These are phyloP conservation scores for Fusarium kyushuense DNA, from an alignment of 2,329 filamentous ascomycete species.

Conservation along the genomic window DNA sequence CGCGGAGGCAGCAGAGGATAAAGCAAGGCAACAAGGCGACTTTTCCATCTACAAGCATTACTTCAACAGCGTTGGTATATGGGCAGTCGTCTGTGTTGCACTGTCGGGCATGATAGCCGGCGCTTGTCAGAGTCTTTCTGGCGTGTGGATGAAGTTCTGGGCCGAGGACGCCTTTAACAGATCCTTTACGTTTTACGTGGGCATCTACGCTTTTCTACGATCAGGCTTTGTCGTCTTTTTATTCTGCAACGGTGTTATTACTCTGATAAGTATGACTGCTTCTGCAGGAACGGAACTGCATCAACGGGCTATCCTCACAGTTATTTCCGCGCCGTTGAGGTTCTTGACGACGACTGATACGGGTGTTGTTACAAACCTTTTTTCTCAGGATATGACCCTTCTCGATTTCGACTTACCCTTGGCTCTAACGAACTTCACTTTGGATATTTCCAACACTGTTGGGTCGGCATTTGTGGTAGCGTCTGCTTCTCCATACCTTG, in stretches of 20 bases:
- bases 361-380: slow-evolving; percentile 58
- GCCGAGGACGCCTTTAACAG: slow-evolving; percentile 49
- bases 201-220: slow-evolving; percentile 48
- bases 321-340: slow-evolving; percentile 55
- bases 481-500: slow-evolving; percentile 57
- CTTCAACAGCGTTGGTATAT: slow-evolving; percentile 45
- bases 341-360: slow-evolving; percentile 59
- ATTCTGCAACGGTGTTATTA: slow-evolving; percentile 20
- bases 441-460: slow-evolving; percentile 46
- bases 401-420: slow-evolving; percentile 56
- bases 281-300: slow-evolving; percentile 53
- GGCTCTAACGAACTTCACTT: slow-evolving; percentile 49
- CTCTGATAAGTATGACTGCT: slow-evolving; percentile 47
- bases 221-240: slow-evolving; percentile 37
- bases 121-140: slow-evolving; percentile 48
- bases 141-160: slow-evolving; percentile 59
- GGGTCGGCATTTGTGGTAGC: slow-evolving; percentile 63
- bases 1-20: slow-evolving; percentile 33
- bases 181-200: slow-evolving; percentile 48
- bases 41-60: slow-evolving; percentile 53
- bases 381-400: slow-evolving; percentile 60
- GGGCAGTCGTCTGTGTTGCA: slow-evolving; percentile 36
- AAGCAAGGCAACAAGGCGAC: slow-evolving; percentile 50
- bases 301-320: slow-evolving; percentile 48
- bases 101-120: slow-evolving; percentile 43